A percentile compares a stretch with the other conserved stretches of the same genome.
Conservation (phyloP, 2,329 filamentous ascomycete species). For the Pseudogymnoascus verrucosus region DNA sequence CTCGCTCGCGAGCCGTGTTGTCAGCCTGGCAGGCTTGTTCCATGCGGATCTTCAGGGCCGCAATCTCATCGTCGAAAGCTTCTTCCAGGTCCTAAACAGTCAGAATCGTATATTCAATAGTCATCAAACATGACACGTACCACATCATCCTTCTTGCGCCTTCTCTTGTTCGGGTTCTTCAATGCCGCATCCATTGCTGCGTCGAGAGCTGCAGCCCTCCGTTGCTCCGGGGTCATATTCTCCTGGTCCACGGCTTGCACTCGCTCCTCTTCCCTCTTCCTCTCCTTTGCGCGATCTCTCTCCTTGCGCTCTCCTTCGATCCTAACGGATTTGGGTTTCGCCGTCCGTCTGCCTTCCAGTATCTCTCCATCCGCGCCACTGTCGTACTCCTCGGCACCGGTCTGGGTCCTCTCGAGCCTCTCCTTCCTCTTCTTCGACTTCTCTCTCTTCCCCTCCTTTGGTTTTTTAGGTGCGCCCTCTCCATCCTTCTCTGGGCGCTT, state of each 20-base stretch:
- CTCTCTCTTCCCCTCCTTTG: constrained; percentile 55
- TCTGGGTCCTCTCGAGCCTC: constrained; percentile 43
- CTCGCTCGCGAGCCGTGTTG: constrained; percentile 69
- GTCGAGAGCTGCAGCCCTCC: constrained; percentile 75
- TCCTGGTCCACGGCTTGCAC: constrained; percentile 66
- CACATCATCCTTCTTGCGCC: constrained; percentile 77
- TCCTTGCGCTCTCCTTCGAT: constrained; percentile 32
- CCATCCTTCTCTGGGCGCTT: constrained; percentile 57
- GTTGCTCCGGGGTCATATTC: constrained; percentile 73
- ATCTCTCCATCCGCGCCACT: constrained; percentile 39
- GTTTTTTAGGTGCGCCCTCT: constrained; percentile 62
- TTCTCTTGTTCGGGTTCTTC: constrained; percentile 63
- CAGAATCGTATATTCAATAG: constrained; percentile 14
- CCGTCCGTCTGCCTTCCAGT: constrained; percentile 44
- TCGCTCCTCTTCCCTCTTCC: constrained; percentile 41
- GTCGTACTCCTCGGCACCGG: constrained; percentile 37
- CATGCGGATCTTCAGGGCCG: constrained; percentile 81
- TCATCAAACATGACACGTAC: constrained; percentile 41
- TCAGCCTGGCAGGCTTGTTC: constrained; percentile 82
- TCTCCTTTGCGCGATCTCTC: constrained; percentile 26
- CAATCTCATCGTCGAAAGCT: constrained; percentile 83
- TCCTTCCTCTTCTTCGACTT: constrained; percentile 63
- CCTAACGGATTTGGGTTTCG: constrained; percentile 33
- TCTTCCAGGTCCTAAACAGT: constrained; percentile 69
- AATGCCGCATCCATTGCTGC: constrained; percentile 80